A percentile compares a stretch with the other conserved stretches of the same genome.
These are phyloP conservation scores for Zygnema circumcarinatum DNA, from an alignment of 139 green algal species.

Conservation along the genomic window DNA sequence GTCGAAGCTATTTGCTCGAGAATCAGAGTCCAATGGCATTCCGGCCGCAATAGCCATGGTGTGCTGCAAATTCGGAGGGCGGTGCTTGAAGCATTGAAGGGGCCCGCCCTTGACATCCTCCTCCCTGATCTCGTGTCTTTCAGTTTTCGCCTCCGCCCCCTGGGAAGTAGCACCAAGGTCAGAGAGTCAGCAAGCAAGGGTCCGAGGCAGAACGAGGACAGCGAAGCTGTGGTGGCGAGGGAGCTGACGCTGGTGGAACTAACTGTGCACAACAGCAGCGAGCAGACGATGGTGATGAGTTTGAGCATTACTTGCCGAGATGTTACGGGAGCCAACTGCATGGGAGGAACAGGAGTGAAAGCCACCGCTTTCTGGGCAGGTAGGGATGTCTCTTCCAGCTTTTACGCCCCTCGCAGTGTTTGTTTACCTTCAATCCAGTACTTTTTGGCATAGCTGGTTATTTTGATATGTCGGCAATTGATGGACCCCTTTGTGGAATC, in stretches of 20 bases:
- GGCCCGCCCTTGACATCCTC: conserved; percentile 21
- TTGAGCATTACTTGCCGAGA: conserved; percentile 51
- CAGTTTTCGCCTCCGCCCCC: conserved; percentile 9
- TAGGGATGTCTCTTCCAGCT: conserved; percentile 4
- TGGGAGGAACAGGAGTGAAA: conserved; percentile 20
- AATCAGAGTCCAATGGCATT: conserved; percentile 51
- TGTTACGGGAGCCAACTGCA: conserved; percentile 41
- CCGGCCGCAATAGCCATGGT: conserved; percentile 33
- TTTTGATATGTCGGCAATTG: too few species aligned
- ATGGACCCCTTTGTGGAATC: too few species aligned
- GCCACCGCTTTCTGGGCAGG: conserved; percentile 47
- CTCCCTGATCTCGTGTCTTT: conserved; percentile 52
- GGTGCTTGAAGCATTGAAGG: conserved; percentile 41
- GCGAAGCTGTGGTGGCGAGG: conserved; percentile 19
- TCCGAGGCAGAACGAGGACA: not conserved
- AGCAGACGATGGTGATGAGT: not conserved
- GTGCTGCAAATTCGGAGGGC: conserved; percentile 34
- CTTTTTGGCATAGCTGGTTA: too few species aligned
- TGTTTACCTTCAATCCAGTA: too few species aligned
- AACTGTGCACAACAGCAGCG: conserved; percentile 41
- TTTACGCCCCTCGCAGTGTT: not conserved
- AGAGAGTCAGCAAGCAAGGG: not conserved
- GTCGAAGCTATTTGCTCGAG: conserved; percentile 28
- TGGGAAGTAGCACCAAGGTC: not conserved
- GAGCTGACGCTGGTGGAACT: conserved; percentile 51